A percentile compares a stretch with the other conserved stretches of the same genome.
phyloP scores from a whole-genome alignment of 768 basidiomycete species.

The Leucocoprinus leucothites region DNA sequence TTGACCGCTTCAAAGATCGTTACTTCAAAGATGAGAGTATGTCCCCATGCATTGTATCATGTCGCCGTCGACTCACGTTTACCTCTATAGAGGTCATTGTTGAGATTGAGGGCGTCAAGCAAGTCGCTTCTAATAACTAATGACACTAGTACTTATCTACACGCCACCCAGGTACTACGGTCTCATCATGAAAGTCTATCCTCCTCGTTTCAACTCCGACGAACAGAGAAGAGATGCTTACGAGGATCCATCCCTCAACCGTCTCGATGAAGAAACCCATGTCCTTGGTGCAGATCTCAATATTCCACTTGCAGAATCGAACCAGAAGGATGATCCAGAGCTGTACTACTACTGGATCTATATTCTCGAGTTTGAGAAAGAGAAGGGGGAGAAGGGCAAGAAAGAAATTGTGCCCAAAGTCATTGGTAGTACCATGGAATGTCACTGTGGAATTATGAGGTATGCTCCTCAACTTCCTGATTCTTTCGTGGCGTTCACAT shows the following conservation, averaged over 20 bases:
- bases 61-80: constrained; percentile 16
- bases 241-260: constrained; percentile 39
- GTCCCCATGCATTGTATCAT: constrained; percentile 31
- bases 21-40: constrained; percentile 89
- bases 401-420: constrained; percentile 52
- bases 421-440: constrained; percentile 80
- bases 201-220: constrained; percentile 52
- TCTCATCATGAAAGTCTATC: constrained; percentile 73
- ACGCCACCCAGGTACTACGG: constrained; percentile 67
- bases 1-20: constrained; percentile 93
- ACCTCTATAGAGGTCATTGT: constrained; percentile 76
- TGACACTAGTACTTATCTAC: constrained; percentile 12
- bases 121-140: constrained; percentile 20
- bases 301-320: constrained; percentile 66
- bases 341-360: constrained; percentile 88
- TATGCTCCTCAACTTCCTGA: constrained; percentile 21
- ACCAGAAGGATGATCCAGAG: constrained; percentile 70
- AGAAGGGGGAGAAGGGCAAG: constrained; percentile 62
- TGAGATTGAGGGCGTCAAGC: constrained; percentile 87
- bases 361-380: constrained; percentile 74
- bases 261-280: constrained; percentile 58
- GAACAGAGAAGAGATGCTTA: constrained; percentile 45
- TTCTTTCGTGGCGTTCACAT: constrained; percentile 6
- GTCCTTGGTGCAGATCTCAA: constrained; percentile 78
- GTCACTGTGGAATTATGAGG: constrained; percentile 80